phyloP scores from a whole-genome alignment of 2,329 filamentous ascomycete species.

The Penicillium sp. region DNA sequence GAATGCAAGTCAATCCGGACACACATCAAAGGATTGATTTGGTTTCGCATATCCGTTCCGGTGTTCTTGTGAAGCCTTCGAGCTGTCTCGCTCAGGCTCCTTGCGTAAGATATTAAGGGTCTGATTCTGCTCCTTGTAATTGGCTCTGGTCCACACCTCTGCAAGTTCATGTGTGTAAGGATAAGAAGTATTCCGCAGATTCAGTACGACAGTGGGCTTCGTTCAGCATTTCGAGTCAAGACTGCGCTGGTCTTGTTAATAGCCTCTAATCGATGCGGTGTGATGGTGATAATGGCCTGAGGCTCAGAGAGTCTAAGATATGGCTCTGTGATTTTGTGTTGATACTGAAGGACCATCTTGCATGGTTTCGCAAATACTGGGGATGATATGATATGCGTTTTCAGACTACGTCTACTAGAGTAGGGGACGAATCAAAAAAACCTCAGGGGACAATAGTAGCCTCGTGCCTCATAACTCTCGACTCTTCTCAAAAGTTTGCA shows the following conservation, averaged over 20 bases:
- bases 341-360: constrained; percentile 16
- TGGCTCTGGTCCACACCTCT: constrained; percentile 8
- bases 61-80: too few relatives aligned
- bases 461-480: too few relatives aligned
- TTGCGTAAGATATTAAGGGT: neutral
- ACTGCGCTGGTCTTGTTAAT: constrained; percentile 9
- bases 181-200: constrained; percentile 20
- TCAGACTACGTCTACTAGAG: too few relatives aligned
- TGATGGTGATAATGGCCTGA: constrained; percentile 23
- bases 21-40: constrained; percentile 10
- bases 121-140: constrained; percentile 1
- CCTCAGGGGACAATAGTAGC: too few relatives aligned
- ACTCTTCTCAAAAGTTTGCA: too few relatives aligned
- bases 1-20: constrained; percentile 20
- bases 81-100: constrained; percentile 1
- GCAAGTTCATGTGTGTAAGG: constrained; percentile 21
- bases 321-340: constrained; percentile 16
- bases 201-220: constrained; percentile 21
- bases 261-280: constrained; percentile 16
- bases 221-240: constrained; percentile 17
- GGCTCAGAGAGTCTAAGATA: constrained; percentile 23
- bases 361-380: too few relatives aligned
- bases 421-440: too few relatives aligned
- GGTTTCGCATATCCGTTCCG: neutral
- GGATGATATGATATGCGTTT: too few relatives aligned